phyloP scores from a whole-genome alignment of 1,284 basidiomycete genomes.

The Sanghuangporus weigelae region DNA sequence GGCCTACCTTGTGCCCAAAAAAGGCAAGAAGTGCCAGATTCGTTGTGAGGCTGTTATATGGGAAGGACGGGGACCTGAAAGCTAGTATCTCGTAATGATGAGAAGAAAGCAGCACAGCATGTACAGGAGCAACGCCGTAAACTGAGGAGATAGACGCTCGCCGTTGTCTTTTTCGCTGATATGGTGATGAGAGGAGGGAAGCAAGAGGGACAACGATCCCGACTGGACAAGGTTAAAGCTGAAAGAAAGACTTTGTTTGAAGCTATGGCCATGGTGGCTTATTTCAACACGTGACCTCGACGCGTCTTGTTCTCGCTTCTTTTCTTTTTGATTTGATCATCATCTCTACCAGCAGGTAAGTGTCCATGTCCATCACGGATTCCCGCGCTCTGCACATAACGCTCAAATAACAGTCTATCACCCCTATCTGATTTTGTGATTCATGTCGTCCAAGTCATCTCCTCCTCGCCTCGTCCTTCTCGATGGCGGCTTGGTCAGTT shows the following conservation, averaged over 20 bases:
- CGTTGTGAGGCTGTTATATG: neutral
- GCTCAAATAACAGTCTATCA: too few relatives aligned
- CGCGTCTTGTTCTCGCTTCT: neutral
- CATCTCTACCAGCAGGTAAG: too few relatives aligned
- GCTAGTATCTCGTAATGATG: slow-evolving; percentile 6
- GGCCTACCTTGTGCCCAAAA: neutral
- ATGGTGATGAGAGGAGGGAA: neutral
- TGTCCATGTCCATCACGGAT: too few relatives aligned
- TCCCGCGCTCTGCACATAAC: too few relatives aligned
- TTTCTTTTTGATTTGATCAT: too few relatives aligned
- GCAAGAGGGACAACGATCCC: neutral
- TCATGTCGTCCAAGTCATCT: neutral
- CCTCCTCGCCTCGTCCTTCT: neutral
- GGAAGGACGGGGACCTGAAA: neutral
- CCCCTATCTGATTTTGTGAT: neutral
- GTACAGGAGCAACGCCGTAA: neutral
- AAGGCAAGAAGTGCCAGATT: neutral
- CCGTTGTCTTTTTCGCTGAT: neutral
- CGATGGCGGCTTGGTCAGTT: slow-evolving; percentile 12
- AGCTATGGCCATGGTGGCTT: neutral
- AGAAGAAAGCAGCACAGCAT: neutral
- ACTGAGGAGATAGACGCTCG: neutral
- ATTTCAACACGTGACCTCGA: neutral
- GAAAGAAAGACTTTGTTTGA: neutral
- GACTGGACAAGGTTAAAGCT: neutral